phyloP scores from a whole-genome alignment of 345 rosid species.

The Salix suchowensis region DNA sequence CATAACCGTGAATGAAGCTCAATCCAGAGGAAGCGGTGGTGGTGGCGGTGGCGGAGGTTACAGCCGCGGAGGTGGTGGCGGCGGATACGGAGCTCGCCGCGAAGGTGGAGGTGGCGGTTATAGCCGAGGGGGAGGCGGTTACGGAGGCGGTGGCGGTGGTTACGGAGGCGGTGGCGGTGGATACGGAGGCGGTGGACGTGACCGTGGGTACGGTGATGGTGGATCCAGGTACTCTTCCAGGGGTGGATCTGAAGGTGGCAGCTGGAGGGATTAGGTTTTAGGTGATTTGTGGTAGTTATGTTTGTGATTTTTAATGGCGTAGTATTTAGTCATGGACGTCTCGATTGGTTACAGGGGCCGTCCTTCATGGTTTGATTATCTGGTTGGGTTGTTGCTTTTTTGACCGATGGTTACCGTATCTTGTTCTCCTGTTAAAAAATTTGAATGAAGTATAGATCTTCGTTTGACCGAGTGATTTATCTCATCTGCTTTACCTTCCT shows the following conservation, averaged over 20 bases:
- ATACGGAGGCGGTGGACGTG: conserved; percentile 23
- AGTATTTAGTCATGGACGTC: background rate
- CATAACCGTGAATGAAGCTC: conserved; percentile 82
- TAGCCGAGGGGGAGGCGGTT: conserved; percentile 36
- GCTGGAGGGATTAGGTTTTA: conserved; percentile 48
- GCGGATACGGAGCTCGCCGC: conserved; percentile 43
- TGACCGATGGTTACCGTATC: background rate
- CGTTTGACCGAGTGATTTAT: background rate
- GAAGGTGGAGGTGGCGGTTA: conserved; percentile 34
- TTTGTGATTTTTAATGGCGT: background rate
- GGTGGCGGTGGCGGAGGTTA: conserved; percentile 36
- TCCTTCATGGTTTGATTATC: background rate
- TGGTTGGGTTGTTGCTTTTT: background rate
- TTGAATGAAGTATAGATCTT: background rate
- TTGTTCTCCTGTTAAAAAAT: background rate
- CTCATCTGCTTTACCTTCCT: no score
- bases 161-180: conserved; percentile 22
- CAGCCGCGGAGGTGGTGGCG: conserved; percentile 29
- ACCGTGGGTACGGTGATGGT: conserved; percentile 44
- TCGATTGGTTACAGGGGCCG: background rate
- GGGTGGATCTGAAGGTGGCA: conserved; percentile 51
- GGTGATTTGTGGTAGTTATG: background rate
- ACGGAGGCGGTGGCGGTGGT: conserved; percentile 37
- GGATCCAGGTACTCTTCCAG: conserved; percentile 54
- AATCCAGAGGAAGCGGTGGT: conserved; percentile 59